Evolutionary conservation across 1,139 yeast genomes (phyloP).

Genomic region (Debaryomyces subglobosus): DNA sequence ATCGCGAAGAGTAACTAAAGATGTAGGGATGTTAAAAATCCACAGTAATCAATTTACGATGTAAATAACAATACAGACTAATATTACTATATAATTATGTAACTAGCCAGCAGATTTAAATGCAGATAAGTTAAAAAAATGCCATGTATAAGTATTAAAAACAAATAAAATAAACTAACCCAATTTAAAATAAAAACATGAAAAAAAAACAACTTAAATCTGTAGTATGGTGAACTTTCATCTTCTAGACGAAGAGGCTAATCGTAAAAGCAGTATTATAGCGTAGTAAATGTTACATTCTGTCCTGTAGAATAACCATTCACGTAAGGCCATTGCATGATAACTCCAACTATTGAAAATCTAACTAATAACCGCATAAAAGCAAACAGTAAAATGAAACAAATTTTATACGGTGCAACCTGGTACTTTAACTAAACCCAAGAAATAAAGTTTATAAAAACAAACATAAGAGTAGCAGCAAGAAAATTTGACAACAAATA

Average conservation of each 20-base stretch:
- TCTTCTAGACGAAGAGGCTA: conserved; percentile 3
- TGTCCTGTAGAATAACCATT: neutral
- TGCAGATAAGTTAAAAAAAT: conserved; percentile 1
- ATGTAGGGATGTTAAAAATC: too few relatives aligned
- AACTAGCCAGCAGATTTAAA: neutral
- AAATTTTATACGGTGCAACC: neutral
- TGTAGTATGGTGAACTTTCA: neutral
- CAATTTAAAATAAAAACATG: neutral
- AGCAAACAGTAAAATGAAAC: neutral
- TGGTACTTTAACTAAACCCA: neutral
- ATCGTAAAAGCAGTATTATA: neutral
- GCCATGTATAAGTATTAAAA: conserved; percentile 1
- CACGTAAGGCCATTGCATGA: neutral
- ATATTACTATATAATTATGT: neutral
- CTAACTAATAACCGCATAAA: neutral
- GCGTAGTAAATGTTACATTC: neutral
- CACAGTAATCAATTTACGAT: neutral
- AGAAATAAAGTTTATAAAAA: conserved; percentile 1
- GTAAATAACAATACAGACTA: neutral
- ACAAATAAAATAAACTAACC: conserved; percentile 4
- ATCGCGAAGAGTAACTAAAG: neutral
- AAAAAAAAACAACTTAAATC: conserved; percentile 5
- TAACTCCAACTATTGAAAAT: neutral
- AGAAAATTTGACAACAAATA: conserved; percentile 1
- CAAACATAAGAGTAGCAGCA: neutral